A percentile compares a stretch with the other conserved stretches of the same genome.
phyloP scores from a whole-genome alignment of 164 flowering plant genomes.

The Magnolia changhungtana region DNA sequence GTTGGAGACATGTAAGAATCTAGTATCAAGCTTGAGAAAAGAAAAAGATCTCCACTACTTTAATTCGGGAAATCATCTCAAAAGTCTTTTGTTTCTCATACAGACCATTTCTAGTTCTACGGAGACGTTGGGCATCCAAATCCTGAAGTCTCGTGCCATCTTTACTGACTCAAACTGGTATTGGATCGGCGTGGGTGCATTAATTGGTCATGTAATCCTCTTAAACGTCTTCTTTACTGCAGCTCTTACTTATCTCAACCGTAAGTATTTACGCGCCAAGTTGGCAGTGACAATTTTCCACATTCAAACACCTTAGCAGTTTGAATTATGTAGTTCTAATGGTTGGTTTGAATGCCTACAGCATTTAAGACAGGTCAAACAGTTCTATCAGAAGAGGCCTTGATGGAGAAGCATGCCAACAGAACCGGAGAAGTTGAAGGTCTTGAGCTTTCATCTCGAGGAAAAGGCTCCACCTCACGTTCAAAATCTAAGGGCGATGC shows the following conservation, averaged over 20 bases:
- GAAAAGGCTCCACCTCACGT: background rate
- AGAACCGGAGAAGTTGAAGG: conserved; percentile 3
- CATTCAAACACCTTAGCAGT: background rate
- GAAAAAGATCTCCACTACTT: background rate
- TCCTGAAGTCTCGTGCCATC: conserved; percentile 27
- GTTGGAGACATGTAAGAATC: conserved; percentile 41
- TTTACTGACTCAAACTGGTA: conserved; percentile 30
- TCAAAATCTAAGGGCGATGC: background rate
- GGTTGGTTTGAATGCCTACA: conserved; percentile 20
- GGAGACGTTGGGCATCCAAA: conserved; percentile 24
- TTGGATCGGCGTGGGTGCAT: conserved; percentile 40
- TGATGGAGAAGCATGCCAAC: conserved; percentile 13
- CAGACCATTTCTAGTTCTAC: conserved; percentile 19
- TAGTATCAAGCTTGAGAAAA: background rate
- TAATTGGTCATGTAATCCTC: conserved; percentile 22
- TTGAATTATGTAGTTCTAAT: conserved; percentile 16
- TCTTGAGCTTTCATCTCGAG: conserved; percentile 1
- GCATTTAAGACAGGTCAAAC: conserved; percentile 11
- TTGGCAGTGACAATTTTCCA: background rate
- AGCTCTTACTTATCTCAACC: conserved; percentile 21
- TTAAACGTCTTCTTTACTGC: conserved; percentile 17
- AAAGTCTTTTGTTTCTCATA: background rate
- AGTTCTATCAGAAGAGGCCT: conserved; percentile 11
- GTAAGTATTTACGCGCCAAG: conserved; percentile 8
- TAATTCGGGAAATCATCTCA: background rate